Conservation (phyloP, 2,329 filamentous ascomycete genomes). For the Alternaria sp. region DNA sequence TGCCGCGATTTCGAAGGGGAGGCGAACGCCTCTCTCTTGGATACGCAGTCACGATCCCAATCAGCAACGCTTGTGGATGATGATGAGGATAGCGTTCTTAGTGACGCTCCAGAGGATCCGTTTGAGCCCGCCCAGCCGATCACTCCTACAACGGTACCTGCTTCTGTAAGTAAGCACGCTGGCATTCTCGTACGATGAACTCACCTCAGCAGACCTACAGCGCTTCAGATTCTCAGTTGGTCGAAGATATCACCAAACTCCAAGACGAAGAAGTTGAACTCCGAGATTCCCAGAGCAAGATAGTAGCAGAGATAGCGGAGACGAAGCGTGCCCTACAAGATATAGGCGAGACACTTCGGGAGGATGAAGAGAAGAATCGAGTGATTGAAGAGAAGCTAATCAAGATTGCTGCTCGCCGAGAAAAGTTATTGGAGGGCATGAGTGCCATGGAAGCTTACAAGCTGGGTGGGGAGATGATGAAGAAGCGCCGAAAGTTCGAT, state of each 20-base stretch:
- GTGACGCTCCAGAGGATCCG: background rate
- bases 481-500: background rate
- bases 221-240: accelerated
- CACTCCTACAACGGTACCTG: background rate
- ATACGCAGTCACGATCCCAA: background rate
- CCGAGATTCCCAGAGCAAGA: background rate
- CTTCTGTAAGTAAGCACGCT: background rate
- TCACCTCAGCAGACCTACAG: background rate
- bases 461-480: background rate
- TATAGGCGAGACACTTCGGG: background rate
- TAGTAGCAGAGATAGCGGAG: background rate
- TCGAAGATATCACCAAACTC: background rate
- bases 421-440: background rate
- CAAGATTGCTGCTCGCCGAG: background rate
- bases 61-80: background rate
- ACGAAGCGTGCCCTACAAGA: background rate
- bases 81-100: background rate
- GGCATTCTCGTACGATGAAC: background rate
- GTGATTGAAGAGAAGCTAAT: background rate
- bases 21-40: background rate
- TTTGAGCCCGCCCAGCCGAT: background rate
- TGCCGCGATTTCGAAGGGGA: background rate
- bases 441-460: background rate
- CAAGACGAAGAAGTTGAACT: background rate
- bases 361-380: too few species aligned